Evolutionary conservation across 768 basidiomycete species (phyloP), one percentile per base, ranked within the genome.

Genomic region (Amanita rubescens): DNA sequence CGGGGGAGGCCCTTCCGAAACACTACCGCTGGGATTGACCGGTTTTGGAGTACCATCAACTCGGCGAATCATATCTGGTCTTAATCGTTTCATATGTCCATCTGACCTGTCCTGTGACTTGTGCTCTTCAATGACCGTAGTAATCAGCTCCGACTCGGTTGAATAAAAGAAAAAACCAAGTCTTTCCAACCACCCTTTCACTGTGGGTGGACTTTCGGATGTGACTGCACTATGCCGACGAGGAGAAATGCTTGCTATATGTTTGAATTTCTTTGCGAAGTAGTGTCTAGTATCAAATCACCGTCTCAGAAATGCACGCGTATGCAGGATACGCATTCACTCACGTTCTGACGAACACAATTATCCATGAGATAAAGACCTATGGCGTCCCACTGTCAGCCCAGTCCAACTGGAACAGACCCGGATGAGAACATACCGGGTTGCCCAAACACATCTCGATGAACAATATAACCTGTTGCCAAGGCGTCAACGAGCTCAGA

Each of bases 331-430:
- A 3, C 27, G 35, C 14, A 12, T 12, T 37, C 38, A 59, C 76
- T 58, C 45, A 87, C 87, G 81, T 82, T 54, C 92, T 77, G 55
- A 85, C 77, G 54, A 83, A 79, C 24, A 95, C 90, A 67, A 90
- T 87, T 54, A 90, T 73, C 85, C 90, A 90, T 0, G 90, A 90
- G 6, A 93, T 79, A 12, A 83, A 61, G 35, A 91, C 80, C 84
- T 91, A 49, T 22, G 49, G 35, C 45, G 51, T 45, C 42, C 35
- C 53, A 14, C 10, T 11, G 24, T 50, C 10, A 39, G 49, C 25
- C 5, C n/a, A 14, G 19, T 19, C 12, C 35, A 6, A n/a, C n/a
- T n/a, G n/a, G n/a, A n/a, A n/a, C n/a, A n/a, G n/a, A 6, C 8
- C 14, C 35, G 27, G 17, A 17, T n/a, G 22, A 42, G 8, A 49